Evolutionary conservation across 257 asterid genomes (phyloP), one percentile per base, ranked within the genome.

Genomic region (Lycium barbarum): DNA sequence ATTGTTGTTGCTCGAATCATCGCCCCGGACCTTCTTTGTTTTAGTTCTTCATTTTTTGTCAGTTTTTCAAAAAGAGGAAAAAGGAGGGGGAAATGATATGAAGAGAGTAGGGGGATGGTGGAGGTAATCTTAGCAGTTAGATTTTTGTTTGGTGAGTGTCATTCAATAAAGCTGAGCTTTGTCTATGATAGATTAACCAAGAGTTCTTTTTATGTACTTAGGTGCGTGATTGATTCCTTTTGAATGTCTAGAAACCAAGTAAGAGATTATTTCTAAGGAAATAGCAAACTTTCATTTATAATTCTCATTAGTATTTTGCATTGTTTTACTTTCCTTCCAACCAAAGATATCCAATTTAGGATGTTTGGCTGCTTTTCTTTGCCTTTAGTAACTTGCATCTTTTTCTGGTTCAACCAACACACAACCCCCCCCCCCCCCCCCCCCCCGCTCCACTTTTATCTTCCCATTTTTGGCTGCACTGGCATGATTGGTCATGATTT

Each of bases 81-180:
- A 9, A 9, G 66, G 20, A 7, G 55, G 22, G 72, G 83, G 83
- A 26, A 26, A 26, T 26, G 33, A 26, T 26, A 26, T 26, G 33
- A 26, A 26, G 33, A 26, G 33, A 26, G 33, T 26, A 26, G 22
- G 61, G 35, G 12, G 81, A 57, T 38, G 38, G 61, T 55, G 47
- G 59, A 55, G 61, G 17, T 68, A 43, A 79, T 57, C 49, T 38
- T 85, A 83, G 80, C 81, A 80, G 83, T 65, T 38, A 82, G 84
- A 55, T 85, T 71, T 63, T 85, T 76, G 59, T 85, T 83, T 59
- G 55, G n/a, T 80, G 47, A 81, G 80, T 84, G 74, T 67, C 38
- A 38, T 86, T 84, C 81, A 89, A 83, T 86, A 89, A 86, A 83
- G 85, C 70, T 86, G 87, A 86, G 85, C 81, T 87, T 89, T 63